phyloP scores from a whole-genome alignment of 2,329 filamentous ascomycete species.

The Gaeumannomyces tritici region DNA sequence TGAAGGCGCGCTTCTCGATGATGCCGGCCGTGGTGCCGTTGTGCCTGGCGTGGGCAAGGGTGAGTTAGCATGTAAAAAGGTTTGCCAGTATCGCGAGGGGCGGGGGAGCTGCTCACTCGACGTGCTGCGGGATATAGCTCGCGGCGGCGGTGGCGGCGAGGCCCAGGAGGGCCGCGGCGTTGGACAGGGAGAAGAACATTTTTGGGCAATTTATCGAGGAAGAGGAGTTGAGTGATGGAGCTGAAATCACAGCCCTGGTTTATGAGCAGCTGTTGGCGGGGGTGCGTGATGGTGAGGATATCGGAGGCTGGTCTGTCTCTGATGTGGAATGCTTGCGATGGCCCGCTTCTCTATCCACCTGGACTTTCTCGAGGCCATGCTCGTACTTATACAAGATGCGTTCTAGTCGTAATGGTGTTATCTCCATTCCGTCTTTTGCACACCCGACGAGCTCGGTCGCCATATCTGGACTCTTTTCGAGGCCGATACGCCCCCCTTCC shows the following conservation, averaged over 20 bases:
- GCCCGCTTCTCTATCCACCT: not conserved
- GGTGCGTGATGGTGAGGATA: not conserved
- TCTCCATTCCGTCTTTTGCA: not conserved
- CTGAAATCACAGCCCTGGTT: not conserved
- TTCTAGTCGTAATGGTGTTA: not conserved
- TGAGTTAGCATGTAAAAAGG: not conserved
- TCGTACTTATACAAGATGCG: not conserved
- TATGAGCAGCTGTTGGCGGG: not conserved
- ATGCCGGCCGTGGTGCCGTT: not conserved
- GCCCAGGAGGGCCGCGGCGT: not conserved
- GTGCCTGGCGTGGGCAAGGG: not conserved
- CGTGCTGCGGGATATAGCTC: not conserved
- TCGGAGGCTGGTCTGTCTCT: not conserved
- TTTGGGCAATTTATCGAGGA: too few species aligned
- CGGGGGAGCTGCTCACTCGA: not conserved
- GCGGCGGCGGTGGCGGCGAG: not conserved
- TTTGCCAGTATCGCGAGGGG: too few species aligned
- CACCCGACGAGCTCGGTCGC: not conserved
- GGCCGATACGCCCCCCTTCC: too few species aligned
- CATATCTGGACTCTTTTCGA: not conserved
- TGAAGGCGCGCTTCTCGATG: slow-evolving; percentile 4
- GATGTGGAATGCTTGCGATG: not conserved
- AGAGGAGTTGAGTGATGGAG: too few species aligned
- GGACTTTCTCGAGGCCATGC: not conserved
- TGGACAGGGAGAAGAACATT: too few species aligned